Base-by-base conservation (phyloP, 352 stramenopile species). In the Pythium dissimile region DNA sequence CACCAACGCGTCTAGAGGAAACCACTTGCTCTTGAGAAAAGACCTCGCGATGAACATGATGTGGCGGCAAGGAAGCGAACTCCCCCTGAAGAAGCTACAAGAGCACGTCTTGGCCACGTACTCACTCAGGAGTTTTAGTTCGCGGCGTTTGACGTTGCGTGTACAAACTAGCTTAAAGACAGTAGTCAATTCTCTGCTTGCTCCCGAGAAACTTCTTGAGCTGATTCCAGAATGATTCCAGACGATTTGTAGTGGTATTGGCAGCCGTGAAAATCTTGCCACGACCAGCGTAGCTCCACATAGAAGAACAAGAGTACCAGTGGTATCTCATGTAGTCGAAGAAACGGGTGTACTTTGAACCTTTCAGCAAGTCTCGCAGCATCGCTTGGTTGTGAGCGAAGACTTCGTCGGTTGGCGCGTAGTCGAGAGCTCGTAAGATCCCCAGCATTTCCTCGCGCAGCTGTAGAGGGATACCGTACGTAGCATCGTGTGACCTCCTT, bases 141-240 rank as follows among this genome's bases (percentile, higher is more conserved):
- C 45, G 12, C 45, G 45, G 10, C 45, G 45, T 9, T 34, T 18
- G 45, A 38, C 10, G 20, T 35, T n/a, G 23, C 24, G 12, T 54
- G 28, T 8, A 43, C 7, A 58, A 41, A 20, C 48, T 49, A 11
- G 38, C 27, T n/a, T 58, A 10, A 2, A 58, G 4, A 31, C 50
- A 58, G 13, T 3, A 3, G 28, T 58, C 50, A 26, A 58, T 58
- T 4, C 37, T 5, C 13, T 13, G 13, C 12, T 39, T 49, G 4
- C 41, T 42, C 12, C 50, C 37, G 2, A 49, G 24, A 1, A 26
- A 18, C 2, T 4, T 11, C 16, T 49, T 58, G 26, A 32, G 41
- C 21, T 49, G 50, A 20, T 42, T 37, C 39, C 50, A 58, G 27
- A 27, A 20, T 18, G 50, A 38, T 27, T 58, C 50, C 1, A 58